Evolutionary conservation across 257 asterid species (phyloP).

Genomic region (Solanum neorickii): DNA sequence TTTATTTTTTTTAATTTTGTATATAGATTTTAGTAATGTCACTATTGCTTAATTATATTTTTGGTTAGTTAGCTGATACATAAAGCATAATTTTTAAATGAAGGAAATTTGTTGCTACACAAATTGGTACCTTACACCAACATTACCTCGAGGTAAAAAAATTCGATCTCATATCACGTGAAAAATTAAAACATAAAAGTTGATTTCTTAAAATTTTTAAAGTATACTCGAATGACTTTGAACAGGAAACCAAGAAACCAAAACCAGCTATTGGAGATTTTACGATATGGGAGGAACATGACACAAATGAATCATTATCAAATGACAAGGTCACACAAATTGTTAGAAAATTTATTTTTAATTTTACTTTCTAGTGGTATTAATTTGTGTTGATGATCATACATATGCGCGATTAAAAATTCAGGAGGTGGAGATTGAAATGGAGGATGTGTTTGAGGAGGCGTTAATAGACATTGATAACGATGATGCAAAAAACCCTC

Average conservation of each 20-base stretch:
- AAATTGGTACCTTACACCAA: slow-evolving; percentile 38
- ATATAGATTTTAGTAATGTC: neutral
- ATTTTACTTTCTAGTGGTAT: neutral
- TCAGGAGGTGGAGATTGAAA: slow-evolving; percentile 70
- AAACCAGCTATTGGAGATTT: slow-evolving; percentile 5
- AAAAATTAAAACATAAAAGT: too few species aligned
- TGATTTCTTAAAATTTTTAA: neutral
- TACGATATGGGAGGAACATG: slow-evolving; percentile 19
- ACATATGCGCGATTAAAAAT: neutral
- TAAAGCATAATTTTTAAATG: neutral
- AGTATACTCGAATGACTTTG: neutral
- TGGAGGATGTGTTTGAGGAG: slow-evolving; percentile 83
- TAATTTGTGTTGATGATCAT: neutral
- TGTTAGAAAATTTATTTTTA: slow-evolving; percentile 1
- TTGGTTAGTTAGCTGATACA: neutral
- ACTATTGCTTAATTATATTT: neutral
- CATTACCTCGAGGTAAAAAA: slow-evolving; percentile 22
- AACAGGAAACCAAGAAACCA: slow-evolving; percentile 24
- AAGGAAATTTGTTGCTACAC: slow-evolving; percentile 55
- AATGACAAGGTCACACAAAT: slow-evolving; percentile 28
- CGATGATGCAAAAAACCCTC: slow-evolving; percentile 53
- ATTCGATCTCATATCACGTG: neutral
- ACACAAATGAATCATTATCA: slow-evolving; percentile 12
- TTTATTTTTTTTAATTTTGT: neutral
- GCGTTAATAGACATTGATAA: slow-evolving; percentile 50